phyloP scores from a whole-genome alignment of 805 yeast species.

The Wickerhamiella cacticola region DNA sequence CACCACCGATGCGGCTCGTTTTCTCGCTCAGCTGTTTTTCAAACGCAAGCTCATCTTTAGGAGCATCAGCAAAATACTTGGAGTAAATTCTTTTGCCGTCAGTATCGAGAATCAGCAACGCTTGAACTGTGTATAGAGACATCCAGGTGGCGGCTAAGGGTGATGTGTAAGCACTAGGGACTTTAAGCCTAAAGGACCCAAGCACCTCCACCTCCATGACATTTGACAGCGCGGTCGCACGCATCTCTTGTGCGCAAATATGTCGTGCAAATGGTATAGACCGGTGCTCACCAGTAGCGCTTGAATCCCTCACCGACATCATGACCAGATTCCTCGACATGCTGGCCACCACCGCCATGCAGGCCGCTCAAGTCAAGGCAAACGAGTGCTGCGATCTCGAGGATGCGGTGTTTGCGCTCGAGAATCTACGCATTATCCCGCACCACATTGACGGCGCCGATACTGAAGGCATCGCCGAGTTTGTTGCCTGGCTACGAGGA shows the following conservation, averaged over 20 bases:
- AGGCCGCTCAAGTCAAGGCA: slow-evolving; percentile 39
- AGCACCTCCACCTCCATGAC: slow-evolving; percentile 5
- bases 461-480: slow-evolving; percentile 38
- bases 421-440: slow-evolving; percentile 47
- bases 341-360: slow-evolving; percentile 39
- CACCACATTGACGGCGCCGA: slow-evolving; percentile 42
- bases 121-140: slow-evolving; percentile 69
- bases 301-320: slow-evolving; percentile 69
- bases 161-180: no score
- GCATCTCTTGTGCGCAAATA: slow-evolving; percentile 43
- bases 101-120: slow-evolving; percentile 67
- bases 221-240: slow-evolving; percentile 37
- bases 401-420: slow-evolving; percentile 63
- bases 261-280: slow-evolving; percentile 79
- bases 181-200: no score
- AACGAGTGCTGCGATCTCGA: slow-evolving; percentile 41
- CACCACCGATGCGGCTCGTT: slow-evolving; percentile 70
- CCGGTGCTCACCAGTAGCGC: slow-evolving; percentile 52
- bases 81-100: slow-evolving; percentile 72
- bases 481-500: slow-evolving; percentile 39
- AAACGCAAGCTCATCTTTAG: slow-evolving; percentile 60
- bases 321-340: slow-evolving; percentile 51
- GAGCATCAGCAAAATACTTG: slow-evolving; percentile 54
- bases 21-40: slow-evolving; percentile 62
- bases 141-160: slow-evolving; percentile 9